phyloP scores from a whole-genome alignment of 148 eudicot genomes.

The Chenopodium formosanum region DNA sequence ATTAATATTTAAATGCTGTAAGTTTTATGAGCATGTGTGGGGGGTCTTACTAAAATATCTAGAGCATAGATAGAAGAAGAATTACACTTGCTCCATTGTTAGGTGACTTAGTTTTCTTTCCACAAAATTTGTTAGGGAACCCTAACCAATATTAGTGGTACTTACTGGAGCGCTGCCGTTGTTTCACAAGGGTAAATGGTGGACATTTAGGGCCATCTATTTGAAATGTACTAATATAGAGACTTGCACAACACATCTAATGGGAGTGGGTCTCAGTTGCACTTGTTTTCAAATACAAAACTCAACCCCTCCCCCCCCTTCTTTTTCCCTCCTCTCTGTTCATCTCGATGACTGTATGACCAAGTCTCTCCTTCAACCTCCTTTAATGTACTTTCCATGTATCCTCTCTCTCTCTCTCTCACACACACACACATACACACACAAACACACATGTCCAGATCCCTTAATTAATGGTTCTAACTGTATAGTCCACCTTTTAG shows the following conservation, averaged over 20 bases:
- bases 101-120: background rate
- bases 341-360: too few relatives aligned
- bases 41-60: background rate
- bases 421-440: too few relatives aligned
- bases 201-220: background rate
- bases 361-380: too few relatives aligned
- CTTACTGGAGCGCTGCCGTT: background rate
- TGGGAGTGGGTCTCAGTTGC: too few relatives aligned
- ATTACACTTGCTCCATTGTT: background rate
- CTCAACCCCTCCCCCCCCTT: too few relatives aligned
- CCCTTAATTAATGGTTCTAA: too few relatives aligned
- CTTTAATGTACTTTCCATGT: too few relatives aligned
- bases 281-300: too few relatives aligned
- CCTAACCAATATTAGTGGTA: background rate
- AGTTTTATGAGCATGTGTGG: background rate
- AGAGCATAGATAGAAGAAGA: background rate
- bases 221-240: background rate
- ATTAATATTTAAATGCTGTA: background rate
- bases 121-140: background rate
- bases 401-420: too few relatives aligned
- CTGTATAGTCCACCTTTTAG: too few relatives aligned
- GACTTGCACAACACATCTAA: background rate
- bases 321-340: too few relatives aligned
- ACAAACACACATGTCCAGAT: too few relatives aligned
- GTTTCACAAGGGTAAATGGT: background rate